Percentiles rank a stretch among this genome's conserved stretches.
These are phyloP conservation scores for Malus sieversii DNA, from an alignment of 306 rosid species.

Conservation along the genomic window DNA sequence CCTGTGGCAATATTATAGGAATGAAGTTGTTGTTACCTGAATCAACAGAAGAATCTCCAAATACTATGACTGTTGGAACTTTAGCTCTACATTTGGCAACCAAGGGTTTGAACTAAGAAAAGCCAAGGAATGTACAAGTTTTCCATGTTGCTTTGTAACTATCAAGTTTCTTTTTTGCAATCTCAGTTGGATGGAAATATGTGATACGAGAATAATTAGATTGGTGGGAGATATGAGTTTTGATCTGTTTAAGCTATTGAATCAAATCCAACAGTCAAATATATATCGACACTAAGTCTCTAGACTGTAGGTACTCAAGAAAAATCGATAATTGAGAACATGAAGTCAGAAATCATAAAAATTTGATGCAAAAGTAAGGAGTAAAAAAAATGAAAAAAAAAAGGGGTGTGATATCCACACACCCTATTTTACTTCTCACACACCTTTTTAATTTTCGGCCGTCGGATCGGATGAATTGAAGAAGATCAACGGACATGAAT, in stretches of 20 bases:
- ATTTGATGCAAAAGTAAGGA: neutral
- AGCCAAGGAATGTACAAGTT: slow-evolving; percentile 3
- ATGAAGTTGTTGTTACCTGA: slow-evolving; percentile 68
- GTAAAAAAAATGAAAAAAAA: neutral
- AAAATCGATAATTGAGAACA: neutral
- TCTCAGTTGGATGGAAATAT: neutral
- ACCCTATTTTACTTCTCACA: too few species aligned
- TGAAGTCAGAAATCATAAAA: neutral
- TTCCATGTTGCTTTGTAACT: slow-evolving; percentile 13
- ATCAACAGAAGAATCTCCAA: slow-evolving; percentile 68
- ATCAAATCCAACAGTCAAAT: too few species aligned
- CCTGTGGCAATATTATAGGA: slow-evolving; percentile 48
- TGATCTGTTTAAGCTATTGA: neutral
- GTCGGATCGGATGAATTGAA: too few species aligned
- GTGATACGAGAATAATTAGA: neutral
- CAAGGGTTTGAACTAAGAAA: slow-evolving; percentile 16
- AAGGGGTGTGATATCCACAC: too few species aligned
- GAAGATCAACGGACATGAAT: too few species aligned
- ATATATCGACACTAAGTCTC: too few species aligned
- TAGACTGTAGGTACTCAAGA: too few species aligned
- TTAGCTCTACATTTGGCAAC: slow-evolving; percentile 15
- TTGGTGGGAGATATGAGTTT: neutral
- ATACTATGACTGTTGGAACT: slow-evolving; percentile 47
- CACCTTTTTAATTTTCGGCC: too few species aligned
- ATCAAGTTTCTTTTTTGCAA: neutral